A percentile compares a stretch with the other conserved stretches of the same genome.
Conservation (phyloP, 805 yeast species). For the Kregervanrija delftensis region DNA sequence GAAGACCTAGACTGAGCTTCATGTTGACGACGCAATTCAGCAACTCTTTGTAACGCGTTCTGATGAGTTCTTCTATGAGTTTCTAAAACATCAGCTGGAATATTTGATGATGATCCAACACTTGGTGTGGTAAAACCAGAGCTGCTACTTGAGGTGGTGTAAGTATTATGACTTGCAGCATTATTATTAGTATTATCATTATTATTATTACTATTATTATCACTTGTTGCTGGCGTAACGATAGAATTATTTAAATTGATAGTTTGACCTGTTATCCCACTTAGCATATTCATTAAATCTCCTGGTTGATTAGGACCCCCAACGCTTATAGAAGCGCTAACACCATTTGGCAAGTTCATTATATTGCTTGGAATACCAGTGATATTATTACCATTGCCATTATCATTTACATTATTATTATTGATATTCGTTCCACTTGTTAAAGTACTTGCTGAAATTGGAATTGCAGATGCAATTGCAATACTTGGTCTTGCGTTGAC, state of each 20-base stretch:
- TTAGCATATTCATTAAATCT: conserved; percentile 5
- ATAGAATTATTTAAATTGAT: background rate
- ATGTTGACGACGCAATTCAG: conserved; percentile 3
- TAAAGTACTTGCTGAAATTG: background rate
- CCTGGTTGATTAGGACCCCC: conserved; percentile 7
- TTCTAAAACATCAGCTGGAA: conserved; percentile 1
- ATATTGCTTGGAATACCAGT: background rate
- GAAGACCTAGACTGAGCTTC: background rate
- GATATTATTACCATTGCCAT: background rate
- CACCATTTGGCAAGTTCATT: conserved; percentile 6
- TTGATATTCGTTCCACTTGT: background rate
- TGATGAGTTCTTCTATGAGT: conserved; percentile 5
- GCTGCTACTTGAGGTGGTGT: background rate
- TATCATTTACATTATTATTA: background rate
- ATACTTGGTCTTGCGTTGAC: conserved; percentile 11
- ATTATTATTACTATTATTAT: background rate
- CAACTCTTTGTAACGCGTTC: conserved; percentile 5
- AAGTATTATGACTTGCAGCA: background rate
- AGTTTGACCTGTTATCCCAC: conserved; percentile 5
- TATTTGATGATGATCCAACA: background rate
- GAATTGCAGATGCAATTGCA: background rate
- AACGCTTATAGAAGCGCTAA: conserved; percentile 8
- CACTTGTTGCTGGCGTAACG: background rate
- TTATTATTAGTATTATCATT: background rate
- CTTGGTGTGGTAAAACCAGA: background rate